Base-by-base conservation (phyloP, 2,329 filamentous ascomycete species). In the Daldinia sp. region DNA sequence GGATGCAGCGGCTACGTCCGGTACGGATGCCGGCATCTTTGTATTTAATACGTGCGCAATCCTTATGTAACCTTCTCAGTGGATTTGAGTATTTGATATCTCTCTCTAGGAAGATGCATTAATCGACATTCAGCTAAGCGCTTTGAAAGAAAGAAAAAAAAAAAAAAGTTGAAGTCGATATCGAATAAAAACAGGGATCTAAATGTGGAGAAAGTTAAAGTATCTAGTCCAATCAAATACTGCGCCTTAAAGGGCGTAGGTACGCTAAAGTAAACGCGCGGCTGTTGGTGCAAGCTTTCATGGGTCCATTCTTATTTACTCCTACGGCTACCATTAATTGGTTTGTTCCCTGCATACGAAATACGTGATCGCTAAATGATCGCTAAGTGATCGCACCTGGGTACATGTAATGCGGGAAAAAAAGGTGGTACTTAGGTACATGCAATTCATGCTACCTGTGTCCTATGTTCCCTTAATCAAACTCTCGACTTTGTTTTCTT, bases 261-360 rank as follows among this genome's bases (percentile, higher is more conserved):
- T 53, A 65, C 67, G 60, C 65, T 70, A 51, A 66, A 66, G 41
- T 72, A 72, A 66, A 72, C 70, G 70, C 70, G 70, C 70, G 70
- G 65, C 65, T 72, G 65, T 55, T 68, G 53, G 41, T 63, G 60
- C 41, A 60, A n/a, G 42, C 2, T 10, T 23, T 23, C 2, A 42
- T 57, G 15, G 54, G 20, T 46, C 26, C 54, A 44, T 59, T 12
- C 23, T 15, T 23, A 46, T 41, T 41, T 53, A 51, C 42, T 53
- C 60, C 53, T 68, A 48, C 26, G 39, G 20, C 39, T 44, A 6
- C 46, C 46, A 46, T 50, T 13, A 12, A 50, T 50, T 50, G 46
- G 46, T 9, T 26, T 28, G 23, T 50, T 50, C 15, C 46, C 46
- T 50, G 26, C 23, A 50, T 50, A 13, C 1, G n/a, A 50, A 50